These are phyloP conservation scores for Myxozyma geophila DNA, from an alignment of 805 yeast species.

Conservation along the genomic window DNA sequence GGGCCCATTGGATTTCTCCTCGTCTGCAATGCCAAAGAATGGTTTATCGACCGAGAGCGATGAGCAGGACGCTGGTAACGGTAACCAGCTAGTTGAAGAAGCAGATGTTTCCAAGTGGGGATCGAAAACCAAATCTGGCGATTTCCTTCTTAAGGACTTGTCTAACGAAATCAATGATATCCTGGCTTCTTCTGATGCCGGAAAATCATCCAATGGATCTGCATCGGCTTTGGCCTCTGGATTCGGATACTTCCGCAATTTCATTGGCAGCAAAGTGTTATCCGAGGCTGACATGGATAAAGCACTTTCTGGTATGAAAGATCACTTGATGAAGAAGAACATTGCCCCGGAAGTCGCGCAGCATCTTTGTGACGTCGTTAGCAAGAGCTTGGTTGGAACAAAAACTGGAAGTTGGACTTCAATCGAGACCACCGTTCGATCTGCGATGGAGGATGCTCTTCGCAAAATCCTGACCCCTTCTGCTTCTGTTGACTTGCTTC, in stretches of 20 bases:
- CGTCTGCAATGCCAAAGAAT: slow-evolving; percentile 11
- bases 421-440: slow-evolving; percentile 69
- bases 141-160: slow-evolving; percentile 68
- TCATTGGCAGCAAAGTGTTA: slow-evolving; percentile 72
- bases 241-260: slow-evolving; percentile 62
- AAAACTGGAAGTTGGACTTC: slow-evolving; percentile 76
- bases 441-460: slow-evolving; percentile 59
- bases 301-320: slow-evolving; percentile 66
- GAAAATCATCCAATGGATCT: slow-evolving; percentile 22
- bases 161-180: slow-evolving; percentile 57
- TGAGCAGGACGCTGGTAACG: slow-evolving; percentile 36
- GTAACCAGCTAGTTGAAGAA: slow-evolving; percentile 36
- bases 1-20: slow-evolving; percentile 61
- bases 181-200: slow-evolving; percentile 40
- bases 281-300: slow-evolving; percentile 66
- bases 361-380: slow-evolving; percentile 70
- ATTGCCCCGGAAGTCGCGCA: slow-evolving; percentile 90
- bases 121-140: slow-evolving; percentile 54
- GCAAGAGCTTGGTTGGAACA: slow-evolving; percentile 69
- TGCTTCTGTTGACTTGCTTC: slow-evolving; percentile 82
- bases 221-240: slow-evolving; percentile 43
- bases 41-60: not conserved
- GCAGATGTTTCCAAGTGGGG: slow-evolving; percentile 49
- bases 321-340: slow-evolving; percentile 81
- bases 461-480: slow-evolving; percentile 83